These are phyloP conservation scores for Pyrus pyrifolia DNA, from an alignment of 306 rosid genomes.

Conservation along the genomic window DNA sequence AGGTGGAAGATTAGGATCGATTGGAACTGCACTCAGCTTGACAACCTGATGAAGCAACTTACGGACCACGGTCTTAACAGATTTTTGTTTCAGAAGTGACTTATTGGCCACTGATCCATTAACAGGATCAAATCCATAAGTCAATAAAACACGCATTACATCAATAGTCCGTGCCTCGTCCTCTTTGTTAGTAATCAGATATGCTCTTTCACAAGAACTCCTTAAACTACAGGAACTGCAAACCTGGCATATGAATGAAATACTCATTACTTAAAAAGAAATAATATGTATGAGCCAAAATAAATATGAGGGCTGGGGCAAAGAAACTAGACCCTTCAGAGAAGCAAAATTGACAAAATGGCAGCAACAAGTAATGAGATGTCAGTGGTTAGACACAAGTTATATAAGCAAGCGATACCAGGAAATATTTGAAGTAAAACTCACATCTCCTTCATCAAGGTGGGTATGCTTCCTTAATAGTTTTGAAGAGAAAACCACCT, in stretches of 20 bases:
- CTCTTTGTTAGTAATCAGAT: conserved; percentile 78
- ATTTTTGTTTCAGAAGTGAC: conserved; percentile 67
- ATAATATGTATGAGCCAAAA: not conserved
- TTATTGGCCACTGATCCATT: conserved; percentile 50
- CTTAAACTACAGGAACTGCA: conserved; percentile 99
- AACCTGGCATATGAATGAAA: conserved; percentile 57
- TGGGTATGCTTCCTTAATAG: conserved; percentile 76
- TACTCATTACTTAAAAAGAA: conserved; percentile 13
- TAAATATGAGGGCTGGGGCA: not conserved
- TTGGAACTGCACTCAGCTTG: conserved; percentile 88
- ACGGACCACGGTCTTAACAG: conserved; percentile 74
- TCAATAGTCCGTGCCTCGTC: conserved; percentile 86
- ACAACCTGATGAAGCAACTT: conserved; percentile 91
- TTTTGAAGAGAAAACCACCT: conserved; percentile 86
- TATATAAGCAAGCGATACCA: not conserved
- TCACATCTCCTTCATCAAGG: conserved; percentile 98
- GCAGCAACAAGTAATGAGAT: not conserved
- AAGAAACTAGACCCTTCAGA: not conserved
- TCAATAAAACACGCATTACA: conserved; percentile 71
- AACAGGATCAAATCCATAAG: conserved; percentile 73
- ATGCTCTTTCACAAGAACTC: conserved; percentile 77
- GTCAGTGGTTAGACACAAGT: not conserved
- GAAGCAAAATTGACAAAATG: not conserved
- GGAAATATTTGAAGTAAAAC: conserved; percentile 16
- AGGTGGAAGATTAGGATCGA: conserved; percentile 88